These are phyloP conservation scores for Lactarius vividus DNA, from an alignment of 768 basidiomycete genomes.

Conservation along the genomic window DNA sequence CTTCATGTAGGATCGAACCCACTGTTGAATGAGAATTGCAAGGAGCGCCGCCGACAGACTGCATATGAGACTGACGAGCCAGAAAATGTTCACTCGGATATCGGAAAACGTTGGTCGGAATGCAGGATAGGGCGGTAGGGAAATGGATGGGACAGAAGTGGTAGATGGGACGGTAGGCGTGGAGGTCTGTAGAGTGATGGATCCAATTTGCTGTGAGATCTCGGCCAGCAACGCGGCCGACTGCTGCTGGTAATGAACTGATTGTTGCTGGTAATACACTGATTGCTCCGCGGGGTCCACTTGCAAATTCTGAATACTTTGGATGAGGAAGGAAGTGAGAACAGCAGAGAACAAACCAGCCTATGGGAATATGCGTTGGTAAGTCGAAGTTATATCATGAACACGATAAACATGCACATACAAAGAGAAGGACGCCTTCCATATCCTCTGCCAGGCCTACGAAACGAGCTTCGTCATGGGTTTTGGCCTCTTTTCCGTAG, in stretches of 20 bases:
- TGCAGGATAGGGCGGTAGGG: neutral
- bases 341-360: neutral
- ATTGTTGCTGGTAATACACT: no score
- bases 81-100: neutral
- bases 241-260: neutral
- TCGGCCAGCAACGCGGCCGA: neutral
- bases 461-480: neutral
- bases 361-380: neutral
- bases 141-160: neutral
- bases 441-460: neutral
- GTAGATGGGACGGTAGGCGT: neutral
- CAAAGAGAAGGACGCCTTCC: neutral
- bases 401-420: neutral
- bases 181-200: neutral
- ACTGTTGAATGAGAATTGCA: neutral
- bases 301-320: neutral
- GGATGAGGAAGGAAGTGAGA: neutral
- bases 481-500: neutral
- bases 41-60: neutral
- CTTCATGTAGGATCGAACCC: no score
- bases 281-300: neutral
- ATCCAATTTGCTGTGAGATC: neutral
- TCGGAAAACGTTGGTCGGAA: neutral
- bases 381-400: neutral
- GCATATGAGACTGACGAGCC: neutral